phyloP scores from a whole-genome alignment of 23 red algal genomes.

The Cyanidium caldarium region DNA sequence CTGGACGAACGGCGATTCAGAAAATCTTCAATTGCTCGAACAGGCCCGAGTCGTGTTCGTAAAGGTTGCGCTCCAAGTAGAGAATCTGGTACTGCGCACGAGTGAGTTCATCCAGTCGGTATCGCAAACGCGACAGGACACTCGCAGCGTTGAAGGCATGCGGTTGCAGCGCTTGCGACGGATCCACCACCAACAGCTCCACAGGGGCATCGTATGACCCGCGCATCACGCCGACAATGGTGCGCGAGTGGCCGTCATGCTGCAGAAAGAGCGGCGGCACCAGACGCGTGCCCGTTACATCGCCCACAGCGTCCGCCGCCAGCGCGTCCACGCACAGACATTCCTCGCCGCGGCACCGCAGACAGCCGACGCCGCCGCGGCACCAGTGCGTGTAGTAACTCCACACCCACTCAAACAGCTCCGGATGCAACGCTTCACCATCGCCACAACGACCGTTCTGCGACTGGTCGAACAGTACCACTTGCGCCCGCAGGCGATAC shows the following conservation, averaged over 20 bases:
- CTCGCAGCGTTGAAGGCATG: too few species aligned
- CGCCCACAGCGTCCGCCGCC: background rate
- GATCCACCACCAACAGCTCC: constrained; percentile 9
- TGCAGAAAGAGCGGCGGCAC: constrained; percentile 8
- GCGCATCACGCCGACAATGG: background rate
- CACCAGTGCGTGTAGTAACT: background rate
- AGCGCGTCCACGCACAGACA: background rate
- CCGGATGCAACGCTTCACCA: background rate
- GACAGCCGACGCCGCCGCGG: background rate
- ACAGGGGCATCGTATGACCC: background rate
- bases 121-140: too few species aligned
- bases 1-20: too few species aligned
- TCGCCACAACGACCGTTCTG: background rate
- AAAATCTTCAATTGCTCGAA: too few species aligned
- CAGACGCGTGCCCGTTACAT: background rate
- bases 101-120: too few species aligned
- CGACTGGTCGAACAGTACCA: background rate
- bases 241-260: constrained; percentile 5
- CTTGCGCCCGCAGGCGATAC: background rate
- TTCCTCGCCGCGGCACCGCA: background rate
- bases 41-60: too few species aligned
- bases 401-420: background rate
- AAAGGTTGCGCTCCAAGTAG: too few species aligned
- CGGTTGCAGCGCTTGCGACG: background rate
- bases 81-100: too few species aligned